phyloP scores from a whole-genome alignment of 495 filamentous ascomycete species.

The Immersiella caudata region DNA sequence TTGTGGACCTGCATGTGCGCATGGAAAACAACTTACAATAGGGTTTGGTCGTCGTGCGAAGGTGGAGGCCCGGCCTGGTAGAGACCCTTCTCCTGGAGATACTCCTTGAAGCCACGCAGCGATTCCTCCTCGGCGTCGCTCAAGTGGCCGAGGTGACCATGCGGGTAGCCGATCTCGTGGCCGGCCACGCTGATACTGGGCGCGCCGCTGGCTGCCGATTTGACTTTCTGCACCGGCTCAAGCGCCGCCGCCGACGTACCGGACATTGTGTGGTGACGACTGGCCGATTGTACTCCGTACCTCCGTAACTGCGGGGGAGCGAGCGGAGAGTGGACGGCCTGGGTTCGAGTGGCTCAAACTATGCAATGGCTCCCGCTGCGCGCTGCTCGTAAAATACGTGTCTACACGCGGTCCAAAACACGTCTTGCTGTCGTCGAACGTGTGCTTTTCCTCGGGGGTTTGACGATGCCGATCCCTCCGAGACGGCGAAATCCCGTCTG shows the following conservation, averaged over 20 bases:
- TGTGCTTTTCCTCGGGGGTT: background rate
- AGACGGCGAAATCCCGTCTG: background rate
- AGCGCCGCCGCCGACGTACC: background rate
- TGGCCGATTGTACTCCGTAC: background rate
- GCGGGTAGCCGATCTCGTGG: slow-evolving; percentile 56
- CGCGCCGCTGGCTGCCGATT: slow-evolving; percentile 26
- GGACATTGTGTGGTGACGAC: background rate
- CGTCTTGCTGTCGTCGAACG: background rate
- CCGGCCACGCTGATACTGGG: slow-evolving; percentile 29
- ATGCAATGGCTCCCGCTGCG: background rate
- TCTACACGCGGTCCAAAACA: too few relatives aligned
- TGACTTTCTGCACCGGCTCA: slow-evolving; percentile 25
- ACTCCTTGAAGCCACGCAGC: slow-evolving; percentile 67
- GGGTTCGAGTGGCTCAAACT: background rate
- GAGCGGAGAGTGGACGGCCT: background rate
- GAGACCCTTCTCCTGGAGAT: slow-evolving; percentile 64
- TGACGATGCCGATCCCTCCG: background rate
- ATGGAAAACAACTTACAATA: slow-evolving; percentile 61
- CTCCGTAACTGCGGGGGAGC: background rate
- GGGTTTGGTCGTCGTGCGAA: slow-evolving; percentile 78
- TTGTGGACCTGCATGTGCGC: background rate
- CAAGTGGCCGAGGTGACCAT: slow-evolving; percentile 75
- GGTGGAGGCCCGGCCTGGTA: slow-evolving; percentile 61
- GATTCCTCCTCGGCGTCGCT: slow-evolving; percentile 66
- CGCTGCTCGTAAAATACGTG: background rate